Base-by-base conservation (phyloP, 768 basidiomycete species). In the Mycena filopes region DNA sequence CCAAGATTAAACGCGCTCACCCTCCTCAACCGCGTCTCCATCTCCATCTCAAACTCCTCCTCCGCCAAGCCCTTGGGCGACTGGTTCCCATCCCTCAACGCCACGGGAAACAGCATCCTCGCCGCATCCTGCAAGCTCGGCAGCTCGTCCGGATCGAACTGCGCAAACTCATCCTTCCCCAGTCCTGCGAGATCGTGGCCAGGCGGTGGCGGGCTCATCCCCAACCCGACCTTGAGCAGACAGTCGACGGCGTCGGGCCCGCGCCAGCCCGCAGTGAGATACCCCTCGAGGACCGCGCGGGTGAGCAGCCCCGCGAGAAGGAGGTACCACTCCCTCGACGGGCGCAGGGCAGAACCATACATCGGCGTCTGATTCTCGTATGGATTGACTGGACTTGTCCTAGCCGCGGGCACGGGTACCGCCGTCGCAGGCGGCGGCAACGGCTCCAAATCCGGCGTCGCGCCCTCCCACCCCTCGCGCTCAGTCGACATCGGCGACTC, bases 201-300 rank as follows among this genome's bases (percentile, higher is more conserved):
- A 11, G 36, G 45, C 21, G 47, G 41, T 28, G 46, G 28, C 11
- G 53, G 46, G 16, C 67, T 50, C 2, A 60, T 54, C 10, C 88
- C 86, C 46, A 91, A 76, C 1, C 94, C 94, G 25, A 95, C 84
- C 2, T 89, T 87, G 50, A 95, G 77, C 59, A 96, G 76, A 63
- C 90, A 87, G 70, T 93, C 89, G 12, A 89, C 83, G 7, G 89
- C 87, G 41, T 88, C 85, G 1, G 85, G 78, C 1, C 94, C 93
- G 29, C 83, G 84, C 94, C 94, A 96, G 0, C 91, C 90, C 12
- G 88, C 90, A 2, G 88, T 89, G 47, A 95, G 82, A 72, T 95
- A 96, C 0, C 94, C 94, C 72, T 96, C 93, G 55, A 96, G 77
- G 21, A 89, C 91, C 0, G 93, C 93, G n/a, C 94, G 86, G 7